phyloP scores from a whole-genome alignment of 108 stramenopile genomes.

The Skeletonema marinoi region DNA sequence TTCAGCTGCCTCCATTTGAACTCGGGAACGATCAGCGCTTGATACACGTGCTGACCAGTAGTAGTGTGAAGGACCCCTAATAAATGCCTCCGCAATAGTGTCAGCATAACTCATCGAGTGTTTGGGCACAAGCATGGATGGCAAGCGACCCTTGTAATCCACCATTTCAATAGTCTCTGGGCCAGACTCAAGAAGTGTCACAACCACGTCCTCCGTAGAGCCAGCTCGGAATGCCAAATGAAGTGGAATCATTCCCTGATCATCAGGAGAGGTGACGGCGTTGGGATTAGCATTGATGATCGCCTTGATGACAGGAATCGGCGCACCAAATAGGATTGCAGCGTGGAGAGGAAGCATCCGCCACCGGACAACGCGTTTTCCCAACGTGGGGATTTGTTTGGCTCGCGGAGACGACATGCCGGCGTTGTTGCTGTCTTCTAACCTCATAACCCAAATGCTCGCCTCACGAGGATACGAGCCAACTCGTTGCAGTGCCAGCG shows the following conservation, averaged over 20 bases:
- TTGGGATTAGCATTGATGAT: constrained; percentile 61
- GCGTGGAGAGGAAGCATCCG: constrained; percentile 77
- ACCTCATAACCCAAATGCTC: constrained; percentile 69
- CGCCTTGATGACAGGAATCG: constrained; percentile 45
- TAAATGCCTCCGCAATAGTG: constrained; percentile 38
- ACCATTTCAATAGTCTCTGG: constrained; percentile 61
- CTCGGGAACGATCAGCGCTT: constrained; percentile 9
- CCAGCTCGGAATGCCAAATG: constrained; percentile 69
- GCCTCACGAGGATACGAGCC: constrained; percentile 68
- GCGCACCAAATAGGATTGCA: constrained; percentile 69
- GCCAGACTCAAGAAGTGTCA: constrained; percentile 66
- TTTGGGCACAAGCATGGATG: constrained; percentile 30
- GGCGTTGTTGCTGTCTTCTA: neutral
- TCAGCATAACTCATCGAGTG: constrained; percentile 23
- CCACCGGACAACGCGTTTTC: constrained; percentile 56
- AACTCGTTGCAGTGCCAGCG: constrained; percentile 52
- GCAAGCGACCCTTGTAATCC: constrained; percentile 36
- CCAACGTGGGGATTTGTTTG: constrained; percentile 16
- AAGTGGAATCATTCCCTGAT: constrained; percentile 82
- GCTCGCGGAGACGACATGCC: neutral
- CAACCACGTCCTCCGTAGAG: constrained; percentile 65
- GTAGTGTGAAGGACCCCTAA: constrained; percentile 28
- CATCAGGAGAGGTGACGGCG: constrained; percentile 57
- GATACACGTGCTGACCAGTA: constrained; percentile 40
- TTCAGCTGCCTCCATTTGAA: constrained; percentile 1